phyloP scores from a whole-genome alignment of 192 early-diverging fungal genomes.

The Entomortierella chlamydospora region DNA sequence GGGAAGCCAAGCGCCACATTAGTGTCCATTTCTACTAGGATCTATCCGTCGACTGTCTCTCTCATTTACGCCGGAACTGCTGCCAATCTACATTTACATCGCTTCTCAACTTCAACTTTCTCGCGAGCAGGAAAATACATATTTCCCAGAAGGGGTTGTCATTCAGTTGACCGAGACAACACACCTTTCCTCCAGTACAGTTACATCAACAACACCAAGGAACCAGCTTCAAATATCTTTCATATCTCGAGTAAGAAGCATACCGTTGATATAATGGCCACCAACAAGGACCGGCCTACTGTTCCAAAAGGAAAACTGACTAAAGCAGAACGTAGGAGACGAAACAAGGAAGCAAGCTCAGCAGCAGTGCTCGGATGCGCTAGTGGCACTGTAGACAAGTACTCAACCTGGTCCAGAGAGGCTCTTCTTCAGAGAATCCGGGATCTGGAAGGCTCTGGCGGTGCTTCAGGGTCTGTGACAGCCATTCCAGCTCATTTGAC shows the following conservation, averaged over 20 bases:
- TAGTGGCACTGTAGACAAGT: conserved; percentile 33
- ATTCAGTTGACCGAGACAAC: conserved; percentile 10
- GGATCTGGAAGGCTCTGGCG: conserved; percentile 22
- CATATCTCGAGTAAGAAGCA: neutral
- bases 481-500: conserved; percentile 22
- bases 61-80: neutral
- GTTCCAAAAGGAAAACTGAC: conserved; percentile 16
- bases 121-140: conserved; percentile 13
- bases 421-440: conserved; percentile 30
- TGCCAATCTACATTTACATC: neutral
- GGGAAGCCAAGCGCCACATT: conserved; percentile 13
- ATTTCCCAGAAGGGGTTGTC: neutral
- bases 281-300: conserved; percentile 49
- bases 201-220: conserved; percentile 22
- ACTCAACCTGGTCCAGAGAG: conserved; percentile 41
- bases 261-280: conserved; percentile 20
- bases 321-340: conserved; percentile 37
- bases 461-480: conserved; percentile 1
- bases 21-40: conserved; percentile 4
- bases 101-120: neutral
- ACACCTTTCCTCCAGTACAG: conserved; percentile 29
- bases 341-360: conserved; percentile 17
- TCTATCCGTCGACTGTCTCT: neutral
- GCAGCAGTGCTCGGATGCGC: conserved; percentile 11
- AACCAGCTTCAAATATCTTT: neutral